phyloP scores from a whole-genome alignment of 805 yeast species.

The Cyberlindnera sargentensis region DNA sequence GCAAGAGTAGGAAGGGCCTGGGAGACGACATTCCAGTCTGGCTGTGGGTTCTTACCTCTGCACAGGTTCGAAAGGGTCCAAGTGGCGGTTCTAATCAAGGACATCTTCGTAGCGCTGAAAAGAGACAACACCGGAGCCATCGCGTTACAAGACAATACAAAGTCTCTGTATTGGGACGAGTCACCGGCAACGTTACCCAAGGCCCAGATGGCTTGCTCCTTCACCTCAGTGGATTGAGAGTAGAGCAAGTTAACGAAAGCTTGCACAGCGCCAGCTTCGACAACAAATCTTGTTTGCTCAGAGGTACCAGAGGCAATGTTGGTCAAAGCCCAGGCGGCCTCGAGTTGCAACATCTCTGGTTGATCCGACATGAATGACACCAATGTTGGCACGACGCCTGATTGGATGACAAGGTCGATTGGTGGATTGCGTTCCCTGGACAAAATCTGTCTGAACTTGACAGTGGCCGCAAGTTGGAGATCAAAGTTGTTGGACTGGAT shows the following conservation, averaged over 20 bases:
- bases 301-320: conserved; percentile 94
- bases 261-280: conserved; percentile 92
- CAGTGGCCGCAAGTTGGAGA: conserved; percentile 79
- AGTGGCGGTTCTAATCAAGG: conserved; percentile 93
- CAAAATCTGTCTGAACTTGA: conserved; percentile 86
- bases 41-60: conserved; percentile 94
- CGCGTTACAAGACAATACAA: conserved; percentile 76
- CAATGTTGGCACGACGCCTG: conserved; percentile 89
- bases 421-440: conserved; percentile 96
- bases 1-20: conserved; percentile 88
- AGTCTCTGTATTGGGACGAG: conserved; percentile 83
- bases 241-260: conserved; percentile 74
- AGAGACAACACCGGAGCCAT: conserved; percentile 80
- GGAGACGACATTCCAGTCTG: conserved; percentile 86
- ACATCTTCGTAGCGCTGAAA: conserved; percentile 74
- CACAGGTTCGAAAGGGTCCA: conserved; percentile 97
- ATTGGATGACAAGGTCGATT: conserved; percentile 82
- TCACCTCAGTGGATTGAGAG: conserved; percentile 82
- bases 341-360: conserved; percentile 85
- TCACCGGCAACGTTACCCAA: conserved; percentile 99
- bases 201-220: conserved; percentile 99
- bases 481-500: conserved; percentile 72
- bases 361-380: conserved; percentile 79
- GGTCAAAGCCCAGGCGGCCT: conserved; percentile 99
- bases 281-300: conserved; percentile 83